Conservation (phyloP, 2,329 filamentous ascomycete species). For the Biscogniauxia marginata region DNA sequence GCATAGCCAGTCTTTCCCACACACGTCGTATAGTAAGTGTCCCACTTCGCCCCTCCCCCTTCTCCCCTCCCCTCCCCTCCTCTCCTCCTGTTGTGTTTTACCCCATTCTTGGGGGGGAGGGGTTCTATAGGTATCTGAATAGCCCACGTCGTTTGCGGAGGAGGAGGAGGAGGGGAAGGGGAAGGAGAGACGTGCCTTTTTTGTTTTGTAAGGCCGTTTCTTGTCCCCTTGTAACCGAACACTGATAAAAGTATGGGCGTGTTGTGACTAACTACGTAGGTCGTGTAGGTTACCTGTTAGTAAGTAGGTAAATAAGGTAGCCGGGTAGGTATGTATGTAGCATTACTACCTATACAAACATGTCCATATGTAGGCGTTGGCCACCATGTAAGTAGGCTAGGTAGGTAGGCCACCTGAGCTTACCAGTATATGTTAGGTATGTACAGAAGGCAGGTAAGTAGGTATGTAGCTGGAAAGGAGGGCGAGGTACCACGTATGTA, state of each 20-base stretch:
- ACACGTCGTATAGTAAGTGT: not conserved
- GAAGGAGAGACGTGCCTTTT: not conserved
- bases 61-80: not conserved
- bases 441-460: too few relatives aligned
- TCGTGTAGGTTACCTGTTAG: too few relatives aligned
- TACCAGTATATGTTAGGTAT: too few relatives aligned
- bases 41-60: not conserved
- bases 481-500: too few relatives aligned
- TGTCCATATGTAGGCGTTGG: too few relatives aligned
- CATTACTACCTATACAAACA: not conserved
- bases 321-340: not conserved
- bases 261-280: too few relatives aligned
- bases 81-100: not conserved
- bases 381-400: too few relatives aligned
- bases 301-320: not conserved
- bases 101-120: not conserved
- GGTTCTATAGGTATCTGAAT: not conserved
- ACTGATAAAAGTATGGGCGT: too few relatives aligned
- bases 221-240: too few relatives aligned
- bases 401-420: too few relatives aligned
- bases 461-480: too few relatives aligned
- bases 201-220: not conserved
- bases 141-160: not conserved
- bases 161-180: not conserved
- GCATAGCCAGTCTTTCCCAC: not conserved